Base-by-base conservation (phyloP, 495 filamentous ascomycete genomes). In the Daldinia childiae region DNA sequence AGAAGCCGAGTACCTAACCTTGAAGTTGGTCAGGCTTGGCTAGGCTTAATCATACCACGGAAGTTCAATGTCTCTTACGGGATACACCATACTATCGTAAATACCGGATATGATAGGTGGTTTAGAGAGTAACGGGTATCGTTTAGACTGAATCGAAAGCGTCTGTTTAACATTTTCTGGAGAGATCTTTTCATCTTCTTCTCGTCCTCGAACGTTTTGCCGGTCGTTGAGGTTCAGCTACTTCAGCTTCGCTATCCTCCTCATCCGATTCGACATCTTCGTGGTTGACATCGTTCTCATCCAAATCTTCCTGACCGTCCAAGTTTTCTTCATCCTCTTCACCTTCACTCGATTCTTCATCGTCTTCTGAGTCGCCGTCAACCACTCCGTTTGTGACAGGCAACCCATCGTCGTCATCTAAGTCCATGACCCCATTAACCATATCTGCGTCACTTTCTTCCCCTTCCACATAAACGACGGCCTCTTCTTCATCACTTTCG, bases 381-480 rank as follows among this genome's bases (percentile, higher is more conserved):
- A 71, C 65, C 41, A 81, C 68, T 39, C 81, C 77, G 19, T 78
- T 78, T 8, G 80, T 80, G 45, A 81, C 77, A 6, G 58, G 77
- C 54, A 73, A 73, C 21, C 74, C 74, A 38, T 72, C 71, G 55
- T 76, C 75, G 62, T 73, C 75, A 56, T 73, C 78, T 62, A 74
- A 66, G 58, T 78, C 76, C 75, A 78, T 78, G 12, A 74, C 78
- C 51, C 81, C 82, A 19, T 79, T 80, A 27, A 76, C 77, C 66
- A 85, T 80, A 27, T 82, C 79, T 43, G 79, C 81, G 39, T 77
- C 82, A 29, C 84, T 83, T 26, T 90, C 86, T 77, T 93, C 84
- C 1, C 93, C 93, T 77, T 97, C 95, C 4, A 97, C 91, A 72
- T 97, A 98, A 30, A 97, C 89, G 1, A 97, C 87, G 26, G 85